Conservation (phyloP, 371 early-diverging fungal species). For the Mucor piriformis region DNA sequence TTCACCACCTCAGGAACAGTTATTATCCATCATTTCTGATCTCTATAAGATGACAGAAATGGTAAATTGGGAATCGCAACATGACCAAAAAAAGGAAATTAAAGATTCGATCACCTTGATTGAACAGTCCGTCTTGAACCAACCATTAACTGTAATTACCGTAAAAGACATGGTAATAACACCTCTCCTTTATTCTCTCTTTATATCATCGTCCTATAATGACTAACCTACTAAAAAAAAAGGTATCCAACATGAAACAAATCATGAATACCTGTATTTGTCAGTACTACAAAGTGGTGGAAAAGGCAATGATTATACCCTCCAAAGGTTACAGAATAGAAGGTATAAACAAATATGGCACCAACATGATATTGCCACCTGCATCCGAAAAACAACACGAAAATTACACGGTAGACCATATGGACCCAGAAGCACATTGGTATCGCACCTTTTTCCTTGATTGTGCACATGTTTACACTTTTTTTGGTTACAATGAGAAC, state of each 20-base stretch:
- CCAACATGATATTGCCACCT: not conserved
- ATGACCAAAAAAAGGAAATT: not conserved
- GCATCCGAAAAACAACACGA: not conserved
- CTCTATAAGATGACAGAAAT: constrained; percentile 51
- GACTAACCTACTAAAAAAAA: not conserved
- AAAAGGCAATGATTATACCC: constrained; percentile 44
- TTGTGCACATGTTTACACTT: constrained; percentile 11
- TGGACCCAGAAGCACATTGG: constrained; percentile 37
- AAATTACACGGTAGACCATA: constrained; percentile 26
- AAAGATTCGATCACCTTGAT: constrained; percentile 1
- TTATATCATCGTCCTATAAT: no score
- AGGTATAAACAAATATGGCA: constrained; percentile 33
- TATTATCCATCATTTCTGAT: constrained; percentile 33
- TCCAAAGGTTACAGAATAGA: constrained; percentile 41
- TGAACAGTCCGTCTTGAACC: constrained; percentile 7
- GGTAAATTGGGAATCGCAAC: constrained; percentile 40
- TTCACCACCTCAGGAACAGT: constrained; percentile 27
- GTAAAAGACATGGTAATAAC: constrained; percentile 36
- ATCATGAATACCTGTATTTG: constrained; percentile 39
- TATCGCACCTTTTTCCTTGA: constrained; percentile 29
- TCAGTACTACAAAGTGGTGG: constrained; percentile 39
- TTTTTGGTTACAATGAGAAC: constrained; percentile 28
- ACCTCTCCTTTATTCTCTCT: no score
- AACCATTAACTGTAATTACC: constrained; percentile 10
- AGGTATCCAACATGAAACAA: constrained; percentile 25